Evolutionary conservation across 1,284 basidiomycete genomes (phyloP), one percentile per base, ranked within the genome.

Genomic region (Leccinum colubrinum): DNA sequence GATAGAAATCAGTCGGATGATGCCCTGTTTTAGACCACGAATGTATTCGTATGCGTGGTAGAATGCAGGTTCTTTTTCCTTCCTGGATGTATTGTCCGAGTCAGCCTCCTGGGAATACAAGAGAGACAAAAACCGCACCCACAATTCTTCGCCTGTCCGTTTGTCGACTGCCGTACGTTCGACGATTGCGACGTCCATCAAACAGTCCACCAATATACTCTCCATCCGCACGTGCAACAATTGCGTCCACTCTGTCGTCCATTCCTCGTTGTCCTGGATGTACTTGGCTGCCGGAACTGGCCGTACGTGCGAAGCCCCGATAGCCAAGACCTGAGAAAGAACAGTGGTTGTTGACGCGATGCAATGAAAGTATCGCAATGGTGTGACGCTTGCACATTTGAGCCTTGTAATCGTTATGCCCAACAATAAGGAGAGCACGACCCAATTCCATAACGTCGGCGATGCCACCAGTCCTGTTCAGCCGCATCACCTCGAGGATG

Each of bases 11-110:
- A 97, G 78, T 72, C 88, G 88, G 73, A 98, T 91, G 41, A 98
- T 88, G 43, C 97, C 97, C 5, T 97, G 83, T 76, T 94, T 97
- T 69, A 90, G 89, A 0, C 97, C 96, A n/a, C 93, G 86, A n/a
- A 91, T 75, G 72, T 97, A 98, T 76, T 98, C 96, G 73, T 98
- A 98, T 2, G 87, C 83, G 72, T 97, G 94, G 64, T 87, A 90
- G 77, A 98, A 97, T 0, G 96, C 97, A 0, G 94, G 93, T 69
- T 98, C 97, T n/a, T 82, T 79, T 76, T 98, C 95, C 48, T 82
- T 78, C 37, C 90, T 93, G 67, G 12, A 52, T 1, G 39, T 12
- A 17, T 7, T 11, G 15, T 63, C 20, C 37, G 37, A 39, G 37
- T 39, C 37, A 68, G 55, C 39, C 22, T 15, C 20, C 30, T 37